Conservation (phyloP, 306 rosid species). For the Begonia masoniana region DNA sequence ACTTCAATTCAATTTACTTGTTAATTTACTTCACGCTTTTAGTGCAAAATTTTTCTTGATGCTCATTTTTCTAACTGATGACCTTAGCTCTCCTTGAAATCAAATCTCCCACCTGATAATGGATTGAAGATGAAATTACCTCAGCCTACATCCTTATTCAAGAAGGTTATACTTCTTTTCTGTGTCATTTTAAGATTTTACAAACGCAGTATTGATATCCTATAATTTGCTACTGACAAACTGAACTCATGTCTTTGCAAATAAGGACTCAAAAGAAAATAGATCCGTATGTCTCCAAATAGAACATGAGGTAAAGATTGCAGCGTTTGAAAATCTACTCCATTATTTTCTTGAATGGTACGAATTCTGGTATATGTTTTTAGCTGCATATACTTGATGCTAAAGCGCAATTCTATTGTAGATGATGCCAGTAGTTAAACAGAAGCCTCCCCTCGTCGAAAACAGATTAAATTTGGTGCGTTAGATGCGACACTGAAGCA, state of each 20-base stretch:
- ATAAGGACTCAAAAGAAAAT: conserved; percentile 92
- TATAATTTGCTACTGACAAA: conserved; percentile 21
- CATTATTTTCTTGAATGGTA: neutral
- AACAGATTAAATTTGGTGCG: conserved; percentile 30
- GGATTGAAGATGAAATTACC: conserved; percentile 32
- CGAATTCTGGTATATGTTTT: neutral
- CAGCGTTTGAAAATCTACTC: conserved; percentile 1
- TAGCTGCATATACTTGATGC: neutral
- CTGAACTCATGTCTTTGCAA: conserved; percentile 32
- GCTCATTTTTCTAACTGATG: neutral
- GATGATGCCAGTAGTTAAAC: conserved; percentile 25
- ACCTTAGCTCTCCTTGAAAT: conserved; percentile 55
- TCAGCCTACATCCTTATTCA: conserved; percentile 20
- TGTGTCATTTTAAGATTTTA: neutral
- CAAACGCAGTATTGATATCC: neutral
- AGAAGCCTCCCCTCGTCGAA: conserved; percentile 39
- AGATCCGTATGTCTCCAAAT: conserved; percentile 40
- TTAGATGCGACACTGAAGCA: conserved; percentile 19
- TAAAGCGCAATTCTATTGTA: conserved; percentile 14
- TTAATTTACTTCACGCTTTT: neutral
- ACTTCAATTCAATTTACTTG: no score
- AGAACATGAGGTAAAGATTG: conserved; percentile 45
- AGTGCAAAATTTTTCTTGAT: conserved; percentile 1
- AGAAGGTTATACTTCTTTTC: conserved; percentile 46
- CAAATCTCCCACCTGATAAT: conserved; percentile 37